Base-by-base conservation (phyloP, 768 basidiomycete species). In the Suillus subaureus region DNA sequence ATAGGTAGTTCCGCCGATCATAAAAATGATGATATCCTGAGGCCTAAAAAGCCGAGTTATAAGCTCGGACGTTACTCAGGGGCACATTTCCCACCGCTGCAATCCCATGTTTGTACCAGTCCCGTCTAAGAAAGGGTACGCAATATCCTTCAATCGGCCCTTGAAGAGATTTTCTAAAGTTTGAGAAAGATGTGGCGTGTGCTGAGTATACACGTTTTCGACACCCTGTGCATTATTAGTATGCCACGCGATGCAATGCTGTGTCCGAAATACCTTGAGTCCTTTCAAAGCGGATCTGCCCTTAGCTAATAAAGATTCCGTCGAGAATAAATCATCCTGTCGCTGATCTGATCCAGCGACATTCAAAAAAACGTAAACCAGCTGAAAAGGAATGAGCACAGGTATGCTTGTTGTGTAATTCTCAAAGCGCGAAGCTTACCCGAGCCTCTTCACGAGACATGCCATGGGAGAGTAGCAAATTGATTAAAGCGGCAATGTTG, bases 151-250 rank as follows among this genome's bases (percentile, higher is more conserved):
- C 66, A 99, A 77, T 62, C 91, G 84, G 12, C 96, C 96, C 74
- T 88, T 94, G 72, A 96, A 85, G 5, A 99, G 79, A 61, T 92
- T 85, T 71, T 99, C 97, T 18, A 99, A 79, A 3, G 97, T 99
- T 73, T 97, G 91, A 1, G 92, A 89, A 6, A 99, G 82, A 77
- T 96, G 96, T 8, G 97, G 97, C 18, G 89, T 89, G 71, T 99
- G 97, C 70, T 99, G 97, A 64, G 95, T 99, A 75, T 98, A 99
- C 18, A 99, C 96, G 72, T 99, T 99, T 79, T 99, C 97, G 5
- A 99, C 97, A 3, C 97, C 97, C 94, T 96, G 63, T 13, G 7
- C 4, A 68, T 42, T 31, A 52, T 37, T 66, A 61, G 39, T 47
- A 40, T 39, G 64, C 73, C 52, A 68, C 57, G 26, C 62, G 21